A percentile compares a stretch with the other conserved stretches of the same genome.
phyloP scores from a whole-genome alignment of 139 green algal species.

The Nannochloris sp. region DNA sequence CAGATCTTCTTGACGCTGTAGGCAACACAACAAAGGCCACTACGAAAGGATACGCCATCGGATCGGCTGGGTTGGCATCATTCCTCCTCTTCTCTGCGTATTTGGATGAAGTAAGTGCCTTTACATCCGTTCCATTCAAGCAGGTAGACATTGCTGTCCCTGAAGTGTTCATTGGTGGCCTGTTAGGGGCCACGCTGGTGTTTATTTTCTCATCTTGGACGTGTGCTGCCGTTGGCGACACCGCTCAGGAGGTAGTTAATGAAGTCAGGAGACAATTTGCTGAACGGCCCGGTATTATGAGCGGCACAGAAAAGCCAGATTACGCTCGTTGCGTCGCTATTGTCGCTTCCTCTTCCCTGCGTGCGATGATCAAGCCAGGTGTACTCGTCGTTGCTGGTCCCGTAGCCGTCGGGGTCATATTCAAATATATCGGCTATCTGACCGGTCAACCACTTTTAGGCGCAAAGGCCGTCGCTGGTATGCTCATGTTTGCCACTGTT shows the following conservation, averaged over 20 bases:
- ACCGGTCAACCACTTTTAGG: constrained; percentile 49
- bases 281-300: constrained; percentile 45
- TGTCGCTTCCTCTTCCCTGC: constrained; percentile 40
- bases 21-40: constrained; percentile 65
- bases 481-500: constrained; percentile 60
- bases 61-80: constrained; percentile 45
- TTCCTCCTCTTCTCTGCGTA: constrained; percentile 46
- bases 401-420: constrained; percentile 39
- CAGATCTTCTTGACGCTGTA: constrained; percentile 37
- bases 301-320: constrained; percentile 35
- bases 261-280: constrained; percentile 58
- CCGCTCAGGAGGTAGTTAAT: constrained; percentile 46
- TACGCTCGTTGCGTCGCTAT: constrained; percentile 46
- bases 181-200: constrained; percentile 58
- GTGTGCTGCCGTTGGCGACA: constrained; percentile 38
- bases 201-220: constrained; percentile 53
- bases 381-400: constrained; percentile 44
- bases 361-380: constrained; percentile 60
- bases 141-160: constrained; percentile 48
- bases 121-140: constrained; percentile 9
- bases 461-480: constrained; percentile 26
- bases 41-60: constrained; percentile 67
- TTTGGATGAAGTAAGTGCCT: constrained; percentile 42
- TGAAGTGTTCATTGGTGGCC: constrained; percentile 38
- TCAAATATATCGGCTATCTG: constrained; percentile 32